Base-by-base conservation (phyloP, 1,284 basidiomycete genomes). In the Cutaneotrichosporon cavernicola region DNA sequence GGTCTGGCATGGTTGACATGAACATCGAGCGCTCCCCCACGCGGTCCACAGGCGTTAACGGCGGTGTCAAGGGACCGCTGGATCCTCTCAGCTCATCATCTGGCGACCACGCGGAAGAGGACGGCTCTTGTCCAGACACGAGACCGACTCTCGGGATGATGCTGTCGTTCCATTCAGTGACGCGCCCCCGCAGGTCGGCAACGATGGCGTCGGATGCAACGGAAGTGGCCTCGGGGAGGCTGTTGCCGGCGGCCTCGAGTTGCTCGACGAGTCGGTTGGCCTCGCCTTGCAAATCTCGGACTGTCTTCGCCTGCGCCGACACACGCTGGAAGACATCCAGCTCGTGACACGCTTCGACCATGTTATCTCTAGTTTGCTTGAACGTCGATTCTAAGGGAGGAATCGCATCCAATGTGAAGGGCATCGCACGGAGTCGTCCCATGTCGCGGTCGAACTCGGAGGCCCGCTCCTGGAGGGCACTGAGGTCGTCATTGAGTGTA, bases 1-100 rank as follows among this genome's bases (percentile, higher is more conserved):
- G 81, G 61, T 90, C 88, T 69, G 91, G 60, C 59, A 64, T 56
- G 9, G 55, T 46, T 22, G 65, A 52, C 7, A 32, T 31, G 21
- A 56, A 43, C 2, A 21, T 38, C 16, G 38, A 43, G 6, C 53
- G 47, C 13, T 52, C 60, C 21, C 51, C 34, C 9, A 50, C 47
- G 16, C 32, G 50, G 31, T 56, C 32, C 18, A 62, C 58, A 1
- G 66, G 66, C 32, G 66, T 68, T 2, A 68, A 51, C 3, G 66
- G 66, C 16, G 66, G 66, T 6, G 66, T 68, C 11, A 65, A 52
- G 5, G 66, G 66, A 1, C 60, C 66, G n/a, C 50, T n/a, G 38
- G 64, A 30, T 16, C 47, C 32, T 18, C 22, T 7, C 6, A 11
- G 38, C 30, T 22, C 38, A 16, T 14, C 55, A 21, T 31, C 34